Base-by-base conservation (phyloP, 1,284 basidiomycete species). In the Ustilago esculenta region DNA sequence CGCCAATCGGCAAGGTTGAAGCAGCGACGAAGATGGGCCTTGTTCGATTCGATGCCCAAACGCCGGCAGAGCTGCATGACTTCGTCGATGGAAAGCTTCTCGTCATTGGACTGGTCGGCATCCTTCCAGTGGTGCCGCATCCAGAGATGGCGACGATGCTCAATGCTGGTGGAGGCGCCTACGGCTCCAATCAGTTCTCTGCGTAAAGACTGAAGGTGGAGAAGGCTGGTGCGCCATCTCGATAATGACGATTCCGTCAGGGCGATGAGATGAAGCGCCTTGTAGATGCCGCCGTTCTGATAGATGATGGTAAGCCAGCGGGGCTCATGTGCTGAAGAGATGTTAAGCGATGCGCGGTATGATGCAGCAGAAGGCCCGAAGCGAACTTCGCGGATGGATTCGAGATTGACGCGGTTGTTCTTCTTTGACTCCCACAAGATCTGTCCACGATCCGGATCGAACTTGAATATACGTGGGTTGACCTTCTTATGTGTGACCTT, bases 381-480 rank as follows among this genome's bases (percentile, higher is more conserved):
- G 12, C 95, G 90, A 9, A 98, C 87, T 79, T 98, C 94, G 65
- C 93, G 90, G 81, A 98, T 93, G 70, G 88, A 88, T 81, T 92
- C 92, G 72, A 97, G 90, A 4, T 91, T 90, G 52, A 96, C 93
- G 92, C 20, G 59, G n/a, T 80, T 81, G 41, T 77, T 73, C 80
- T 89, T 90, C 81, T 89, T 90, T 40, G 91, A 92, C 65, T 92
- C 88, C 89, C 91, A 97, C 5, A 90, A 81, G 70, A 98, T 90
- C 67, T 88, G 87, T 0, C 92, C 91, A 51, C 88, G 87, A 79
- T 92, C 89, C 8, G 90, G 84, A 75, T 92, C 90, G 20, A 97
- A 85, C 51, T 85, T 85, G 82, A 96, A 91, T 4, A 87, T 77
- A 33, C 90, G 86, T 35, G 86, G 86, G 82, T 90, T 92, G 82